Evolutionary conservation across 2,329 filamentous ascomycete species (phyloP).

Genomic region (Claviceps sp.): DNA sequence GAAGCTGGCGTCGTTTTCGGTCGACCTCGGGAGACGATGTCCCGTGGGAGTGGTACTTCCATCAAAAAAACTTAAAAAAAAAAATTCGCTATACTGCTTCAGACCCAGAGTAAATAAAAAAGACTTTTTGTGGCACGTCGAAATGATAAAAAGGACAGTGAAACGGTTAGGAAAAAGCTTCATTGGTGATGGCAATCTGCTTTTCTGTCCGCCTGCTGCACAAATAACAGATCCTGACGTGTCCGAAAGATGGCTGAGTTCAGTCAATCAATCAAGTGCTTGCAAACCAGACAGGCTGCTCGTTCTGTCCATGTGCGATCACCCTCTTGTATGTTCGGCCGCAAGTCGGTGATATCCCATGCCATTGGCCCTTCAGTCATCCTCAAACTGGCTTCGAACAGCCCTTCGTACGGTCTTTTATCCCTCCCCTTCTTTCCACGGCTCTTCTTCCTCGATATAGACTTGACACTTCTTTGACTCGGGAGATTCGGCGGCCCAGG

Average conservation of each 20-base stretch:
- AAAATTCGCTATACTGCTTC: background rate
- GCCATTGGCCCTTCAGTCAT: constrained; percentile 33
- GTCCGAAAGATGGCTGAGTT: background rate
- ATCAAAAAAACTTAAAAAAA: background rate
- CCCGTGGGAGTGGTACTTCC: no score
- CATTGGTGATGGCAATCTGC: background rate
- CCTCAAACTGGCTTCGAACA: constrained; percentile 37
- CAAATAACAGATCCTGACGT: background rate
- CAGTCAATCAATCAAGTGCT: constrained; percentile 31
- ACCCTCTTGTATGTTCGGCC: constrained; percentile 31
- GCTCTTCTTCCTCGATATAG: constrained; percentile 18
- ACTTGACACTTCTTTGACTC: constrained; percentile 13
- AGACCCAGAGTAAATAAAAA: background rate
- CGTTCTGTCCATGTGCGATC: constrained; percentile 41
- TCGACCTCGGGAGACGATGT: no score
- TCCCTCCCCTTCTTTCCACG: constrained; percentile 25
- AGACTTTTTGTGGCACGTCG: background rate
- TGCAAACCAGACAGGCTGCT: constrained; percentile 35
- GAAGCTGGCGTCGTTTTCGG: no score
- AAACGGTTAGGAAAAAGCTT: background rate
- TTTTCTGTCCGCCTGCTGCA: no score
- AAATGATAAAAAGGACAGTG: background rate
- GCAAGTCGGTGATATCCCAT: constrained; percentile 39
- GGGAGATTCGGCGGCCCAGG: constrained; percentile 15
- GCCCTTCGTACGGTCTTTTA: constrained; percentile 34